phyloP scores from a whole-genome alignment of 345 rosid species.

The Microcos paniculata region DNA sequence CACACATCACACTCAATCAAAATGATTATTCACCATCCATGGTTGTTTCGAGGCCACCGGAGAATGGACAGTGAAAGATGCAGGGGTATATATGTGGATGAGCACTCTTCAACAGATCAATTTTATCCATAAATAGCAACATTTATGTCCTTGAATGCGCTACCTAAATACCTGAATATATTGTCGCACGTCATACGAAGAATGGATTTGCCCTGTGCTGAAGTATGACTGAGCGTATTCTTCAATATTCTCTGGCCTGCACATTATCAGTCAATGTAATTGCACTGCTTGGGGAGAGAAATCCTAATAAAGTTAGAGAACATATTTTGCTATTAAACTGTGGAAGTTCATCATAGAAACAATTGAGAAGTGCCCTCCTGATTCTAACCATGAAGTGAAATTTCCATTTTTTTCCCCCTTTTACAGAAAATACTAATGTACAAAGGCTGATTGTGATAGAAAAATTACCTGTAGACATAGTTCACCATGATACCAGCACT shows the following conservation, averaged over 20 bases:
- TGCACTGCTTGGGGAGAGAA: no score
- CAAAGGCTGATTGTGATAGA: background rate
- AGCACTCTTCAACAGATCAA: background rate
- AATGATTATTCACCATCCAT: background rate
- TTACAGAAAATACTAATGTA: background rate
- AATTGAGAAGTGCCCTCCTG: background rate
- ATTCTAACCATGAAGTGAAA: background rate
- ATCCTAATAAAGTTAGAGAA: background rate
- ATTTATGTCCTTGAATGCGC: slow-evolving; percentile 1
- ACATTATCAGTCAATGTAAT: slow-evolving; percentile 9
- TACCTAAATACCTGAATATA: slow-evolving; percentile 27
- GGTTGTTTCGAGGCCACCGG: background rate
- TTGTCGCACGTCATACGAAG: slow-evolving; percentile 42
- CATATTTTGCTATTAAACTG: background rate
- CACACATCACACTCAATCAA: background rate
- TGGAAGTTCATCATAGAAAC: background rate
- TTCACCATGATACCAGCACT: slow-evolving; percentile 94
- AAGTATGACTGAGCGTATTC: slow-evolving; percentile 79
- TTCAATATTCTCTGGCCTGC: slow-evolving; percentile 78
- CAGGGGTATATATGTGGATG: background rate
- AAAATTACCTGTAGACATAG: slow-evolving; percentile 75
- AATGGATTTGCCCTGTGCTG: slow-evolving; percentile 62
- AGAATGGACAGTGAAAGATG: background rate
- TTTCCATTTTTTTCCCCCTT: background rate
- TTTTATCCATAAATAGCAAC: background rate